Evolutionary conservation across 371 early-diverging fungal species (phyloP), one percentile per base, ranked within the genome.

Genomic region (Mortierella sp.): DNA sequence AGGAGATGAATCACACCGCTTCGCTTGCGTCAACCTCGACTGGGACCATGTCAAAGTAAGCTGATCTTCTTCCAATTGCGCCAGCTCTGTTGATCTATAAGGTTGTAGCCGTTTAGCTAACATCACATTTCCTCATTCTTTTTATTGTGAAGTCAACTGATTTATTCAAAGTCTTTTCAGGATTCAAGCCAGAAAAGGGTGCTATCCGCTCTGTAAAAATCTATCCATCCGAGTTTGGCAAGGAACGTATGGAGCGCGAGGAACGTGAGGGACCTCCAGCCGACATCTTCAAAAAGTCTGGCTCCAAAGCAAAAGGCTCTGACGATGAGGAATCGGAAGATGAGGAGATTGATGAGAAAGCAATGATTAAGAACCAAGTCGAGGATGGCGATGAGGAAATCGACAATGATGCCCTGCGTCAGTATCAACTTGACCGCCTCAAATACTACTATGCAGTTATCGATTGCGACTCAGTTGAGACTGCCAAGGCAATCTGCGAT

Each of bases 161-260:
- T 82, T 84, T 99, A 71, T 92, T 92, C 72, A 94, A 95, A 63
- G 94, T 96, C 0, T 92, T 98, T 76, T 90, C 90, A 55, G 93
- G 89, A 15, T 96, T 98, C 86, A 95, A 93, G 70, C 95, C 97
- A 1, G 88, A 90, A 45, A 86, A 87, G 41, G 95, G 95, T 9
- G 83, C 88, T 11, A 90, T 99, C 45, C 75, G 90, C 6, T 88
- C 92, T 0, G 96, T 99, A 33, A 85, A 86, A 16, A 93, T 99
- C 28, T 99, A 97, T 77, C 95, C 96, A 41, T 98, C 98, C 4
- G 96, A 97, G 72, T 98, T 98, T 82, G 99, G 99, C 70, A 96
- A 95, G 71, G 95, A 97, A 78, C 90, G 96, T 40, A 71, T 99
- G 76, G 93, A 87, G 58, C 85, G 86, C 43, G 95, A 95, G 86